These are phyloP conservation scores for Arthrocladium fulminans DNA, from an alignment of 2,329 filamentous ascomycete species.

Conservation along the genomic window DNA sequence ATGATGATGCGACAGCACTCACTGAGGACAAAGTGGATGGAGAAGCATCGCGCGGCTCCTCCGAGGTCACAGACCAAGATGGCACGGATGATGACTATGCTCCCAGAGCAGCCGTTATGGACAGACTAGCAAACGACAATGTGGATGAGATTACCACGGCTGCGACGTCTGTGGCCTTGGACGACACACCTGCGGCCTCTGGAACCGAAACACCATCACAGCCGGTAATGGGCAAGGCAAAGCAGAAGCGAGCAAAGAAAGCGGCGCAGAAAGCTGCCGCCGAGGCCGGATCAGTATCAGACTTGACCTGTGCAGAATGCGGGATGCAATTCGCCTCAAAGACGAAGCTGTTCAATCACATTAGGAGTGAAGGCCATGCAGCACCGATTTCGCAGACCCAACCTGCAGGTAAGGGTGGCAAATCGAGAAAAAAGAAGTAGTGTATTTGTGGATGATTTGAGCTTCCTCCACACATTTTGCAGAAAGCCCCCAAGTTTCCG, in stretches of 20 bases:
- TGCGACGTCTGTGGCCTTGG: constrained; percentile 20
- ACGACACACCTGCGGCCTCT: constrained; percentile 13
- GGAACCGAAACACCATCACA: constrained; percentile 19
- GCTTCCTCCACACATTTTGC: not conserved
- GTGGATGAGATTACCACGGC: constrained; percentile 10
- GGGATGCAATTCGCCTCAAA: constrained; percentile 67
- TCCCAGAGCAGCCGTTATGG: constrained; percentile 33
- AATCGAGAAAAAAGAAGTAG: constrained; percentile 15
- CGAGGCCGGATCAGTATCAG: not conserved
- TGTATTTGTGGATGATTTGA: not conserved
- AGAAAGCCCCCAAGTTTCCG: too few species aligned
- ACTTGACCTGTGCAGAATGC: constrained; percentile 69
- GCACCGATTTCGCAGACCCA: constrained; percentile 32
- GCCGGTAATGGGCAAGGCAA: constrained; percentile 43
- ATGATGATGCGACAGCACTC: constrained; percentile 1
- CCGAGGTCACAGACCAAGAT: constrained; percentile 12
- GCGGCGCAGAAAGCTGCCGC: constrained; percentile 27
- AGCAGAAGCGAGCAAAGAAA: constrained; percentile 45
- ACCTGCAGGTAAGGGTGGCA: constrained; percentile 19
- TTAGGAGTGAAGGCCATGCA: constrained; percentile 57
- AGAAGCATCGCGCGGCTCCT: constrained; percentile 5
- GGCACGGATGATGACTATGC: constrained; percentile 35
- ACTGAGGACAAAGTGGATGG: not conserved
- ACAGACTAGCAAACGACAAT: constrained; percentile 26
- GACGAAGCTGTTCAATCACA: constrained; percentile 64